Base-by-base conservation (phyloP, 805 yeast genomes). In the Nakazawaea laoshanensis region DNA sequence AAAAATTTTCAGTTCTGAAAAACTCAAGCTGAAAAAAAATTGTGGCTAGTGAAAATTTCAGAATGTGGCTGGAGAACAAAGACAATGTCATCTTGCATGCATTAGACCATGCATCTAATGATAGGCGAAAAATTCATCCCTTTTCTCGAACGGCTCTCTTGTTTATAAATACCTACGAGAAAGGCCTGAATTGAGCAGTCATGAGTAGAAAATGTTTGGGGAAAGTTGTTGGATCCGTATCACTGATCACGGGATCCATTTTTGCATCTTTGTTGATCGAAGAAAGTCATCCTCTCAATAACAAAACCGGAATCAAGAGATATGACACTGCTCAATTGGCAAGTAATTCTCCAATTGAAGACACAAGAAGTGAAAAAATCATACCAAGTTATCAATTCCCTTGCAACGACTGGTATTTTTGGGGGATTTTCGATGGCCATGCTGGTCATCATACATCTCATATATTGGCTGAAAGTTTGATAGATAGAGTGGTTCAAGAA, bases 371-470 rank as follows among this genome's bases (percentile, higher is more conserved):
- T 2, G 97, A 88, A 49, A 80, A 80, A 41, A 74, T 83, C 22
- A 72, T 82, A 7, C 82, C 80, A 35, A 77, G 78, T 1, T 5
- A 61, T 81, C n/a, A 75, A 73, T 45, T 84, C 77, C 37, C 74
- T 72, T 39, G 64, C 16, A 50, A 67, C 1, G 96, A 89, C 53
- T 80, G 96, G 82, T 81, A 83, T 70, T 86, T 92, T 50, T 92
- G 94, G 72, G 95, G 97, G 4, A 74, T 92, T 0, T 89, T 80
- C 52, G 98, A 92, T 55, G 98, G 98, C 9, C 98, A 92, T 56
- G 87, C 95, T 3, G 98, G 98, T 15, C 87, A 94, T 77, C 83
- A 84, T 42, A 92, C 98, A 2, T 77, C 89, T 36, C 70, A 83
- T n/a, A 84, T 78, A 52, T 67, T 92, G 40, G 68, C 94, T 39